Percentiles rank a stretch among this genome's conserved stretches.
Conservation (phyloP, 306 rosid species). For the Ormosia emarginata region DNA sequence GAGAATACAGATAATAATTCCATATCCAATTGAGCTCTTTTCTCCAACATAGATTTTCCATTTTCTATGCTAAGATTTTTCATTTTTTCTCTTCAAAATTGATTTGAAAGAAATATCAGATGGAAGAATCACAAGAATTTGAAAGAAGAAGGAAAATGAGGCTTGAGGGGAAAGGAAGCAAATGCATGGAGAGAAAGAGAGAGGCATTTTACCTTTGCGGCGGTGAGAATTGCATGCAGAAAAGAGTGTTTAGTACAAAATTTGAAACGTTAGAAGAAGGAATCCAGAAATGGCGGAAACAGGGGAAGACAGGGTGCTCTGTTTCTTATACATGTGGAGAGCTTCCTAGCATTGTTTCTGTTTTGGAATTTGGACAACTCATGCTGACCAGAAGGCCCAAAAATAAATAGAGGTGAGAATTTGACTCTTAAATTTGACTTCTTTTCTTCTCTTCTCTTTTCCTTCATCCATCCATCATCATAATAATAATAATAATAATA, state of each 20-base stretch:
- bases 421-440: no score
- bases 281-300: background rate
- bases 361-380: background rate
- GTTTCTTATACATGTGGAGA: background rate
- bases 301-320: background rate
- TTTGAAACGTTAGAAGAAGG: background rate
- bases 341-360: background rate
- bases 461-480: no score
- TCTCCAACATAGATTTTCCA: background rate
- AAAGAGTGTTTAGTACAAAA: background rate
- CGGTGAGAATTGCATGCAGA: background rate
- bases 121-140: background rate
- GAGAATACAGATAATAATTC: background rate
- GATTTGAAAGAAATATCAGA: background rate
- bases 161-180: background rate
- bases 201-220: background rate
- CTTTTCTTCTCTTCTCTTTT: background rate
- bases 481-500: no score
- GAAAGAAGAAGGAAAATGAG: background rate
- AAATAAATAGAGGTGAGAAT: no score
- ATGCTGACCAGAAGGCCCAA: background rate
- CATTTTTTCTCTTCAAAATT: background rate
- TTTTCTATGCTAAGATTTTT: background rate
- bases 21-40: background rate
- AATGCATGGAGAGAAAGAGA: background rate